A percentile compares a stretch with the other conserved stretches of the same genome.
Evolutionary conservation across 75 land plant species (phyloP).

Genomic region (Picea glauca): DNA sequence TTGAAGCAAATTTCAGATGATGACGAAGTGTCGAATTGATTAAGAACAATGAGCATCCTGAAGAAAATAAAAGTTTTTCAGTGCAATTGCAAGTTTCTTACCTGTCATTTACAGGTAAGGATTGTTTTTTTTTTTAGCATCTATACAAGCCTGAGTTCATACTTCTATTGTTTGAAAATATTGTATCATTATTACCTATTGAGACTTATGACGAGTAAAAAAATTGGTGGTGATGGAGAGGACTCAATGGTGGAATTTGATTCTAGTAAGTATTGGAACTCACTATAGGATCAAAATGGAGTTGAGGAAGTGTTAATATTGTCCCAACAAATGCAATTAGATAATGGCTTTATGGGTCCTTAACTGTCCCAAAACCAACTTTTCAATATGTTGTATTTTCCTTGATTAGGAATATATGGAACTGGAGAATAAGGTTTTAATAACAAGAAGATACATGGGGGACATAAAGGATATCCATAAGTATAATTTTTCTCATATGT

Average conservation of each 20-base stretch:
- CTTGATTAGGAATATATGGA: constrained; percentile 72
- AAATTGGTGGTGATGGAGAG: constrained; percentile 61
- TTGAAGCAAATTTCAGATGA: too few relatives aligned
- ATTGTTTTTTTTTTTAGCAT: too few relatives aligned
- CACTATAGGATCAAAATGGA: constrained; percentile 30
- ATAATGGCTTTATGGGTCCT: constrained; percentile 36
- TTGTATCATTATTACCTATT: too few relatives aligned
- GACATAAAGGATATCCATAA: constrained; percentile 16
- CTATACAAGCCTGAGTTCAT: too few relatives aligned
- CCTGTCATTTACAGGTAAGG: too few relatives aligned
- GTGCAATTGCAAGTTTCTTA: too few relatives aligned
- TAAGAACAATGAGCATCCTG: too few relatives aligned
- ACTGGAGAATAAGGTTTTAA: constrained; percentile 59
- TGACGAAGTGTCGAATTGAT: too few relatives aligned
- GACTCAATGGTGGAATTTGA: constrained; percentile 46
- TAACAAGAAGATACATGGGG: constrained; percentile 51
- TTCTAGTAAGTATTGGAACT: constrained; percentile 42
- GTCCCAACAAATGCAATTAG: constrained; percentile 60
- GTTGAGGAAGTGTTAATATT: constrained; percentile 47
- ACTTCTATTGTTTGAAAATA: too few relatives aligned
- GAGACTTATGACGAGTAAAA: constrained; percentile 39
- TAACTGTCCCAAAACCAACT: constrained; percentile 67
- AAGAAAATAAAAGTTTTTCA: too few relatives aligned
- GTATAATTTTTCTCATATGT: constrained; percentile 73
- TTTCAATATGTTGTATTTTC: constrained; percentile 63